Percentiles rank a stretch among this genome's conserved stretches.
These are phyloP conservation scores for Neonothopanus nambi DNA, from an alignment of 1,284 basidiomycete species.

Conservation along the genomic window DNA sequence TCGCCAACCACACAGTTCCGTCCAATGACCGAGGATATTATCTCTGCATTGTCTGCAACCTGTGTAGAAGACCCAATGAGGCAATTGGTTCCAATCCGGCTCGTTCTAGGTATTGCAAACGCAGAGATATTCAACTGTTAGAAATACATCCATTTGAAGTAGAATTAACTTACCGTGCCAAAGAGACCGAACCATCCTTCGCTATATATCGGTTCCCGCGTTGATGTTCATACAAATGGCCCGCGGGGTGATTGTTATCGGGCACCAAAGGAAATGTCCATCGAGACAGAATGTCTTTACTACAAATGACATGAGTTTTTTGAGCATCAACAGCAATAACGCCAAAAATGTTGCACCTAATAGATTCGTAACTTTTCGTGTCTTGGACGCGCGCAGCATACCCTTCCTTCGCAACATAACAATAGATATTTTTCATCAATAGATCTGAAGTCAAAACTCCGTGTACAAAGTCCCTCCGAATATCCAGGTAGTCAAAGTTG, in stretches of 20 bases:
- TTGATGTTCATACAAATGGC: constrained; percentile 78
- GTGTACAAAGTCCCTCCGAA: constrained; percentile 92
- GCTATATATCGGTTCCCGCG: constrained; percentile 88
- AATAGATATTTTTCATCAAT: constrained; percentile 92
- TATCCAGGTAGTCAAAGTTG: constrained; percentile 96
- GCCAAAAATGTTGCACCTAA: constrained; percentile 57
- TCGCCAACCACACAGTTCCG: constrained; percentile 69
- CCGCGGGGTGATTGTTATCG: constrained; percentile 87
- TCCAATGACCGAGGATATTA: constrained; percentile 78
- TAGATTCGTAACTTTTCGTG: constrained; percentile 85
- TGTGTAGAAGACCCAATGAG: constrained; percentile 75
- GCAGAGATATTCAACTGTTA: constrained; percentile 2
- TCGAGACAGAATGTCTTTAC: constrained; percentile 88
- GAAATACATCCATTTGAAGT: background rate
- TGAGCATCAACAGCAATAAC: constrained; percentile 10
- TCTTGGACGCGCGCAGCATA: constrained; percentile 90
- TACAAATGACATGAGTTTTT: constrained; percentile 30
- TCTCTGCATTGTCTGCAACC: constrained; percentile 62
- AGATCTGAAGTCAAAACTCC: constrained; percentile 96
- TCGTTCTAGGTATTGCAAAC: constrained; percentile 52
- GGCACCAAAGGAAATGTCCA: constrained; percentile 96
- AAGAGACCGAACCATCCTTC: constrained; percentile 67
- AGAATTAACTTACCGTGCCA: constrained; percentile 62
- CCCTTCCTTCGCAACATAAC: constrained; percentile 82
- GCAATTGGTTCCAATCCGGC: constrained; percentile 81